Evolutionary conservation across 345 rosid genomes (phyloP).

Genomic region (Noccaea bulbosa): DNA sequence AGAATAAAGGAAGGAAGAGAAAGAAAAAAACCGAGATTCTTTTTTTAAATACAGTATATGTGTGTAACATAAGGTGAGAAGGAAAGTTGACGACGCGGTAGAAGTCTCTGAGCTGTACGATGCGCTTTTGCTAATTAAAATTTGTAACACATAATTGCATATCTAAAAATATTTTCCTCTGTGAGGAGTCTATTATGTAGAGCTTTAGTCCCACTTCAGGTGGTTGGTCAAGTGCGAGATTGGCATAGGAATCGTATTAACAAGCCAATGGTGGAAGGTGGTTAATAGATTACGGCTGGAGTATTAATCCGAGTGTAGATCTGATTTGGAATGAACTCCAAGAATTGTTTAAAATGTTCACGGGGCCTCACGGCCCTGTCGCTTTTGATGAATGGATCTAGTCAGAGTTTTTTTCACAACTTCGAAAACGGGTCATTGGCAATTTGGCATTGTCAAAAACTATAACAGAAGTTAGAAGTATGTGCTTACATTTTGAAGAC

Average conservation of each 20-base stretch:
- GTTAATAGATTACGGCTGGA: not conserved
- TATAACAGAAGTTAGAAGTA: too few species aligned
- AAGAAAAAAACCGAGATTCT: not conserved
- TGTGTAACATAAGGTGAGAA: not conserved
- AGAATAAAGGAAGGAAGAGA: not conserved
- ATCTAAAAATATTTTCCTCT: not conserved
- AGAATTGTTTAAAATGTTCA: too few species aligned
- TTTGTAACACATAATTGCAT: not conserved
- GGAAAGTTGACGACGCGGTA: conserved; percentile 20
- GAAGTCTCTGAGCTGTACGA: conserved; percentile 7
- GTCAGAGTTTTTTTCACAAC: too few species aligned
- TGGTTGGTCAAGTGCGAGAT: not conserved
- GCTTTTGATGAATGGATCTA: too few species aligned
- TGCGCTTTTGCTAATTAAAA: conserved; percentile 13
- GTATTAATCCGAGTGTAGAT: not conserved
- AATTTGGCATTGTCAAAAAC: too few species aligned
- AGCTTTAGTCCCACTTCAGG: not conserved
- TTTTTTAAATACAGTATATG: not conserved
- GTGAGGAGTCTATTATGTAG: not conserved
- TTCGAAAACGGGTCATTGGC: too few species aligned
- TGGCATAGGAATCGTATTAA: not conserved
- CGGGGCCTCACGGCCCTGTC: too few species aligned
- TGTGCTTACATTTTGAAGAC: too few species aligned
- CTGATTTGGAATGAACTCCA: too few species aligned
- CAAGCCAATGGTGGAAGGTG: not conserved